phyloP scores from a whole-genome alignment of 345 rosid species.

The Eucalyptus shirleyi region DNA sequence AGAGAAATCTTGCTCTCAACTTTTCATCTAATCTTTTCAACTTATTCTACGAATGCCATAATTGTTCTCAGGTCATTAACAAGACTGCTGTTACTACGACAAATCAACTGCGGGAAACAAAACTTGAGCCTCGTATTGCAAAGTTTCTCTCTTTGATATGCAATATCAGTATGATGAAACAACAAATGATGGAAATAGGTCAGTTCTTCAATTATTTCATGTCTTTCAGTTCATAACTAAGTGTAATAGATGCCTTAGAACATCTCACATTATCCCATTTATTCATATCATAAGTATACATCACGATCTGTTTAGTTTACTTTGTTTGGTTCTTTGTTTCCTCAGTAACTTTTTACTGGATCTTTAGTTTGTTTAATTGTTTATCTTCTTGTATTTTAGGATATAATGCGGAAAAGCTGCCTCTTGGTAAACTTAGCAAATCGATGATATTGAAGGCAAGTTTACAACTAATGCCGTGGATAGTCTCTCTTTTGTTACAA shows the following conservation, averaged over 20 bases:
- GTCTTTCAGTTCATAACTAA: not conserved
- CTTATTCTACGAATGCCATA: not conserved
- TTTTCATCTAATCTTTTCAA: not conserved
- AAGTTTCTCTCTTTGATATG: slow-evolving; percentile 77
- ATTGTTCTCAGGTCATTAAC: slow-evolving; percentile 24
- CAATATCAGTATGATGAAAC: slow-evolving; percentile 85
- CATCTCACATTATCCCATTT: not conserved
- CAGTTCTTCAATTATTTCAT: slow-evolving; percentile 1
- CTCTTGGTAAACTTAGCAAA: slow-evolving; percentile 90
- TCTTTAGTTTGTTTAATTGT: not conserved
- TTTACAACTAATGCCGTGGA: not conserved
- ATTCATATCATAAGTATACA: not conserved
- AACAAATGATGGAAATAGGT: slow-evolving; percentile 97
- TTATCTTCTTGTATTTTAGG: slow-evolving; percentile 21
- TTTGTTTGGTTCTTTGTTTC: not conserved
- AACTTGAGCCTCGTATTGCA: slow-evolving; percentile 58
- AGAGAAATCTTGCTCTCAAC: not conserved
- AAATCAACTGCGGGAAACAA: slow-evolving; percentile 48
- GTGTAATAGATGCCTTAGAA: not conserved
- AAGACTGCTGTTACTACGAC: slow-evolving; percentile 11
- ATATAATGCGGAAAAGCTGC: slow-evolving; percentile 83
- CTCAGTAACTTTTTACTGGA: not conserved
- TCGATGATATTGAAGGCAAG: slow-evolving; percentile 52
- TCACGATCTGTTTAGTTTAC: not conserved
- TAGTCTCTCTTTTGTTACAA: not conserved